phyloP scores from a whole-genome alignment of 2,329 filamentous ascomycete genomes.

The Venturia oleaginea region DNA sequence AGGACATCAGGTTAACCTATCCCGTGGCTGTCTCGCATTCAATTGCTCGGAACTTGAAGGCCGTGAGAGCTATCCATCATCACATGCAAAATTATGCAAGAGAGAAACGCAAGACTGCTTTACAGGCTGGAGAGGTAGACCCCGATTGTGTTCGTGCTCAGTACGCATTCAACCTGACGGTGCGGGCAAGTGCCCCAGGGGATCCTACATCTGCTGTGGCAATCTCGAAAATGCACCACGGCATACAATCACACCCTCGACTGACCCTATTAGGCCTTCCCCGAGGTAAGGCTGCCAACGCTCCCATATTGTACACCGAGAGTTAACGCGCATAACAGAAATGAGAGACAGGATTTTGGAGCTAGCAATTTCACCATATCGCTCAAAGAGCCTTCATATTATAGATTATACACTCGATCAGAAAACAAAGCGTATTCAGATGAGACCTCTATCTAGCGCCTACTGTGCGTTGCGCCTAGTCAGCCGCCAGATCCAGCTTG shows the following conservation, averaged over 20 bases:
- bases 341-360: background rate
- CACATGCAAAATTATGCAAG: background rate
- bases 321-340: background rate
- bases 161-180: background rate
- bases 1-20: background rate
- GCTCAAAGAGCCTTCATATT: background rate
- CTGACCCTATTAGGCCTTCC: background rate
- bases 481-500: background rate
- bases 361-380: background rate
- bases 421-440: background rate
- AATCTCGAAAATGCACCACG: background rate
- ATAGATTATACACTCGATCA: background rate
- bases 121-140: background rate
- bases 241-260: background rate
- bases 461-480: background rate
- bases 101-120: background rate
- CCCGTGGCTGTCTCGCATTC: background rate
- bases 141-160: background rate
- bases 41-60: background rate
- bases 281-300: background rate
- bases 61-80: background rate
- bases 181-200: background rate
- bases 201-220: background rate
- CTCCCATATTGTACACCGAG: background rate
- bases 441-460: background rate